Evolutionary conservation across 129 eudicot genomes (phyloP).

Genomic region (Glebionis coronaria): DNA sequence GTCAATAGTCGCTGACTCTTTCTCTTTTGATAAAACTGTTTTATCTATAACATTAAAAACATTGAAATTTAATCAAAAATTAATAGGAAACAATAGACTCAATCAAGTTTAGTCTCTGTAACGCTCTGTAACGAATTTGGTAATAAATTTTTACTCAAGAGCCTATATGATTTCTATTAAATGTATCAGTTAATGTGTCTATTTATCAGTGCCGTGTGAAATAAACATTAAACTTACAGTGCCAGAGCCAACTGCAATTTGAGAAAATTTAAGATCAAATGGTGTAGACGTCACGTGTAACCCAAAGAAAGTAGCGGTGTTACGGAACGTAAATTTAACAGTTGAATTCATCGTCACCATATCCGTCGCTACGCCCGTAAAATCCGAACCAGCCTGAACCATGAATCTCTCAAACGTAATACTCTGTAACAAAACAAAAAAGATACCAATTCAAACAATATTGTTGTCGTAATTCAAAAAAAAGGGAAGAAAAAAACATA

Average conservation of each 20-base stretch:
- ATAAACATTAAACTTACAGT: slow-evolving; percentile 40
- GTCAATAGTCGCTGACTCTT: slow-evolving; percentile 47
- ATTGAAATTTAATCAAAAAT: slow-evolving; percentile 6
- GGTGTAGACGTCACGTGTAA: slow-evolving; percentile 81
- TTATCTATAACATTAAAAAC: slow-evolving; percentile 46
- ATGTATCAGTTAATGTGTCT: background rate
- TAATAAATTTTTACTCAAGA: too few relatives aligned
- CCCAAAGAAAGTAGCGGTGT: slow-evolving; percentile 85
- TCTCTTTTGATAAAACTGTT: slow-evolving; percentile 71
- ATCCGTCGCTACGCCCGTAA: slow-evolving; percentile 89
- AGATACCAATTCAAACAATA: background rate
- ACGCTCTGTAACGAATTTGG: too few relatives aligned
- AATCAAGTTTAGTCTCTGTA: too few relatives aligned
- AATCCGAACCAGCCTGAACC: slow-evolving; percentile 85
- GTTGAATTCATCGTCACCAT: slow-evolving; percentile 81
- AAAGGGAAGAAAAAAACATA: slow-evolving; percentile 11
- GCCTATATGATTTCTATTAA: background rate
- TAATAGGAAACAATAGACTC: background rate
- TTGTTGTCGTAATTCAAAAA: too few relatives aligned
- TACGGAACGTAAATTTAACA: slow-evolving; percentile 57
- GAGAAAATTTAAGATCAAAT: slow-evolving; percentile 57
- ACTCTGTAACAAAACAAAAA: slow-evolving; percentile 44
- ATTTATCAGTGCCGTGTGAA: background rate
- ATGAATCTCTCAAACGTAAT: slow-evolving; percentile 63
- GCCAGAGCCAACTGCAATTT: slow-evolving; percentile 70